Percentiles rank a stretch among this genome's conserved stretches.
Evolutionary conservation across 331 rosid genomes (phyloP).

Genomic region (Quercus lobata): DNA sequence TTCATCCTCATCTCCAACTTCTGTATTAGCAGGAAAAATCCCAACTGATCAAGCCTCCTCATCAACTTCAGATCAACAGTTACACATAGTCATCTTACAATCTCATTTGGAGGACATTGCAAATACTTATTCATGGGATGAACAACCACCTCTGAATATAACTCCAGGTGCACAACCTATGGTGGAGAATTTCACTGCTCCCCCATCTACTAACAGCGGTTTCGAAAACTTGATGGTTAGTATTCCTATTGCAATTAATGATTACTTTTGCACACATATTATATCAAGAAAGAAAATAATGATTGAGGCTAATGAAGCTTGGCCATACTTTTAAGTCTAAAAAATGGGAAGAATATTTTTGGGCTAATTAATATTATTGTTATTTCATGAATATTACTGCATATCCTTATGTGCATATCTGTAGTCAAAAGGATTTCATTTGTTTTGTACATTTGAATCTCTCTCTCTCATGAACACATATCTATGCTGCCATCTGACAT

Average conservation of each 20-base stretch:
- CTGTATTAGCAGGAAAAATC: slow-evolving; percentile 16
- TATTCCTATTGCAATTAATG: neutral
- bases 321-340: neutral
- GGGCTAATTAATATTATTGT: neutral
- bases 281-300: neutral
- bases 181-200: slow-evolving; percentile 13
- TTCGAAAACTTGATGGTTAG: slow-evolving; percentile 36
- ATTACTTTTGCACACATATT: neutral
- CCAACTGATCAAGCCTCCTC: slow-evolving; percentile 17
- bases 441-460: neutral
- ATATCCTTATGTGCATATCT: neutral
- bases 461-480: neutral
- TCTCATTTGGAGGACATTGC: slow-evolving; percentile 14
- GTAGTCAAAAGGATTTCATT: neutral
- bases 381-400: neutral
- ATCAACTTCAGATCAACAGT: slow-evolving; percentile 16
- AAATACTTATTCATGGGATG: slow-evolving; percentile 19
- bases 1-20: slow-evolving; percentile 18
- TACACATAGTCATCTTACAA: slow-evolving; percentile 2
- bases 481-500: neutral
- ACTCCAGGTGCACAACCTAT: slow-evolving; percentile 2
- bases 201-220: slow-evolving; percentile 11
- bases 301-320: neutral
- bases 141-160: slow-evolving; percentile 1
- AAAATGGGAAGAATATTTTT: neutral